These are phyloP conservation scores for Aspergillus sp. DNA, from an alignment of 2,329 filamentous ascomycete genomes.

Conservation along the genomic window DNA sequence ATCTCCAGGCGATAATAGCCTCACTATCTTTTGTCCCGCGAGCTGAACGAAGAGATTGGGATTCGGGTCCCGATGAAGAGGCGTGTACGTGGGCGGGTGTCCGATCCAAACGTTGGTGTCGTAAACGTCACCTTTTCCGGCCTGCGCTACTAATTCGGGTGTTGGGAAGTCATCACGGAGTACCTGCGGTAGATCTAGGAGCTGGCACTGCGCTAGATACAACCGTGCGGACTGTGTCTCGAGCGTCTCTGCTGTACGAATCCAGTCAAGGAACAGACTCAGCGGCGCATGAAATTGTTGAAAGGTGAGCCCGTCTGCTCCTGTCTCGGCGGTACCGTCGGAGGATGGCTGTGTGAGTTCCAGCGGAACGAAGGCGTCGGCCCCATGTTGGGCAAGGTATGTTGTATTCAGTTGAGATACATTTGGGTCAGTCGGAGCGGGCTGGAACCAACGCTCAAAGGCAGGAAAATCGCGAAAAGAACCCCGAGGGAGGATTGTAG, in stretches of 20 bases:
- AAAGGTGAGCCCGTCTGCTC: slow-evolving; percentile 35
- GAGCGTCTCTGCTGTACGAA: slow-evolving; percentile 28
- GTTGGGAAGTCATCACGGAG: slow-evolving; percentile 68
- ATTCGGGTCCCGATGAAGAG: slow-evolving; percentile 89
- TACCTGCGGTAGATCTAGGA: slow-evolving; percentile 65
- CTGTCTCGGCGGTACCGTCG: neutral
- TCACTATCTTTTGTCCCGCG: slow-evolving; percentile 68
- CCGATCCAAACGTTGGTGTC: slow-evolving; percentile 86
- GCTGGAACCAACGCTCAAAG: slow-evolving; percentile 60
- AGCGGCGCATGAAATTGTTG: slow-evolving; percentile 55
- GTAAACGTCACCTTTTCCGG: slow-evolving; percentile 83
- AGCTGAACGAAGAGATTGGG: slow-evolving; percentile 90
- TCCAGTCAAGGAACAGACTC: slow-evolving; percentile 63
- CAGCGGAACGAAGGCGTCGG: slow-evolving; percentile 56
- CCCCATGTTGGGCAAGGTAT: slow-evolving; percentile 50
- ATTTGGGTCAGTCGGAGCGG: slow-evolving; percentile 37
- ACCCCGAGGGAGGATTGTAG: slow-evolving; percentile 53
- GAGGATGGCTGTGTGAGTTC: slow-evolving; percentile 52
- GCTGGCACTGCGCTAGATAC: slow-evolving; percentile 82
- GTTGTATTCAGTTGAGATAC: slow-evolving; percentile 40
- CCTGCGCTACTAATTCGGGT: slow-evolving; percentile 62
- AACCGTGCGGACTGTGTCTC: slow-evolving; percentile 47
- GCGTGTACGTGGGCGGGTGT: slow-evolving; percentile 81
- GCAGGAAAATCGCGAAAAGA: slow-evolving; percentile 55
- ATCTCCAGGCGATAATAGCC: slow-evolving; percentile 66